Evolutionary conservation across 495 filamentous ascomycete species (phyloP), one percentile per base, ranked within the genome.

Genomic region (Sordaria brevicollis): DNA sequence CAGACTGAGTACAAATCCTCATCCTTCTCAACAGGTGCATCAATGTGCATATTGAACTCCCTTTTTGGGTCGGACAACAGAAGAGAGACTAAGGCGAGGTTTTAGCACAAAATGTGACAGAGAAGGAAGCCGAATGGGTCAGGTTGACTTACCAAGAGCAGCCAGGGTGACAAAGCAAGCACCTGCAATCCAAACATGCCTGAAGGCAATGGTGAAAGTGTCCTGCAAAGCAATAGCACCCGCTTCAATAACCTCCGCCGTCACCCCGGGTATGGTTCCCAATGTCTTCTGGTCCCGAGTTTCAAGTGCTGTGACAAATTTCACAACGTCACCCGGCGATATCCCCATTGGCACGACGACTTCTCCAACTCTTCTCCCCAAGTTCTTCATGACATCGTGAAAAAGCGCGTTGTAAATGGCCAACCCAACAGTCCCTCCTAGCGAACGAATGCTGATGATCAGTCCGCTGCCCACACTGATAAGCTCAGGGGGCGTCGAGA

Each of bases 331-430:
- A 15, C 39, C 38, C 2, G 71, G 29, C 2, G 67, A 35, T 17
- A 80, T 67, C 5, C 78, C 77, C 11, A 37, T n/a, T 33, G 70
- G 49, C 17, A 76, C 33, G 15, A 71, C 77, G 1, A 72, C 77
- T 0, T 34, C 6, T n/a, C 69, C 77, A 34, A 80, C 67, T 21
- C 75, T 76, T 3, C 68, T 49, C 1, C 67, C 69, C 17, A 79
- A 17, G 13, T 72, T 41, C 29, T 65, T 67, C 41, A 75, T 69
- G 0, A 37, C 69, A 9, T 62, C 57, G 35, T 66, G 68, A 41
- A 78, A 74, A 4, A 76, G 49, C 5, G 76, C 73, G 33, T 75
- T 74, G 76, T 76, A 76, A 35, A 81, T 77, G 65, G 78, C 79
- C 11, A 81, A 65, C 11, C 79, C 77, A 31, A 81, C 70, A 15